Base-by-base conservation (phyloP, 2,329 filamentous ascomycete species). In the Exophiala xenobiotica region DNA sequence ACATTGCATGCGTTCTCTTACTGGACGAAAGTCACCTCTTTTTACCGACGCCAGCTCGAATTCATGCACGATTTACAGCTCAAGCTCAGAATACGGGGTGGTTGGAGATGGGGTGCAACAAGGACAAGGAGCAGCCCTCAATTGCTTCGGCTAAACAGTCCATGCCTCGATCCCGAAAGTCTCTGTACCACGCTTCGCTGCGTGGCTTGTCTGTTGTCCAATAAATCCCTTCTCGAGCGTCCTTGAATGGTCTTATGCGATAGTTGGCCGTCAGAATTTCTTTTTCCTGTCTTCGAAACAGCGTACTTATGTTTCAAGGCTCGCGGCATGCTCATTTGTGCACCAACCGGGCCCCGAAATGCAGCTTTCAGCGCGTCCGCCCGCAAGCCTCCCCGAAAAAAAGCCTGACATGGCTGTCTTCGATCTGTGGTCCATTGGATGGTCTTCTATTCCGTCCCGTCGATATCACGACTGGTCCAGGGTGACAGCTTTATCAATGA, bases 401-500 rank as follows among this genome's bases (percentile, higher is more conserved):
- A n/a, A n/a, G n/a, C n/a, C n/a, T n/a, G n/a, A n/a, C n/a, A n/a
- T n/a, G n/a, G n/a, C n/a, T 3, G 31, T 16, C 31, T 16, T 16
- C 11, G 11, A 16, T 9, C 2, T 9, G 11, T 33, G 22, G 22
- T 23, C 18, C 29, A 16, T 43, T 11, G 20, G 27, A 38, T 40
- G 33, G 40, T 41, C 31, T 29, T 12, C 38, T 24, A 16, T 18
- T 31, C 16, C 4, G 7, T 7, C 19, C 3, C n/a, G 18, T 4
- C 38, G 20, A 23, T 20, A 43, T 37, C 26, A 22, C 24, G n/a
- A 40, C 41, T 41, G 51, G 45, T 3, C n/a, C 18, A 35, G 14
- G 26, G 9, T n/a, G 22, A 19, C n/a, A 37, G 31, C 23, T 41
- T 31, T 53, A 53, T 49, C 45, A 20, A 41, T 53, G 45, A 53